phyloP scores from a whole-genome alignment of 352 stramenopile genomes.

The Globisporangium alternatum region DNA sequence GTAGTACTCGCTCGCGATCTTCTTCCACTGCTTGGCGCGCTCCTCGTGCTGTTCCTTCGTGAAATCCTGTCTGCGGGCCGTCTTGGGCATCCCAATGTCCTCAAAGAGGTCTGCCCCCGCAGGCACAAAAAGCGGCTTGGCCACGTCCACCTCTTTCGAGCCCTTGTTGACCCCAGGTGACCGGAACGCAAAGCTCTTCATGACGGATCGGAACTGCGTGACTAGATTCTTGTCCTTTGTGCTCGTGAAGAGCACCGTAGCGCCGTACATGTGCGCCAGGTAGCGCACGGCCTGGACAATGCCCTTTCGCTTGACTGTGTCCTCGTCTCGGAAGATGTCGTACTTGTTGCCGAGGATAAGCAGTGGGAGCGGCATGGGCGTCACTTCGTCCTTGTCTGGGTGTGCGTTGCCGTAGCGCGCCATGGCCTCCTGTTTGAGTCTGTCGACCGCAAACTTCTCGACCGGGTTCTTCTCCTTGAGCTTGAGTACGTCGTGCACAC shows the following conservation, averaged over 20 bases:
- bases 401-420: conserved; percentile 56
- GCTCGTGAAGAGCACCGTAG: conserved; percentile 82
- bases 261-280: conserved; percentile 85
- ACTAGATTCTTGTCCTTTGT: conserved; percentile 84
- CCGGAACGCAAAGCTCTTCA: conserved; percentile 69
- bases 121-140: conserved; percentile 71
- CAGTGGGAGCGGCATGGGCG: conserved; percentile 69
- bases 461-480: conserved; percentile 64
- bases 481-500: conserved; percentile 55
- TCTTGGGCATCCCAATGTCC: conserved; percentile 74
- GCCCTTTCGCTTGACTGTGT: conserved; percentile 82
- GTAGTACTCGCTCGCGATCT: conserved; percentile 66
- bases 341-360: conserved; percentile 90
- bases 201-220: conserved; percentile 58
- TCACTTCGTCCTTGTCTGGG: conserved; percentile 72
- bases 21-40: conserved; percentile 65
- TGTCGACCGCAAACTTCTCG: conserved; percentile 56
- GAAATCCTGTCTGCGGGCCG: conserved; percentile 43
- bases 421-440: conserved; percentile 46
- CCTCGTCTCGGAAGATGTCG: conserved; percentile 85
- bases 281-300: conserved; percentile 83
- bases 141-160: conserved; percentile 63
- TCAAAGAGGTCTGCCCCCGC: conserved; percentile 66
- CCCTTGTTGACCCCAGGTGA: conserved; percentile 31
- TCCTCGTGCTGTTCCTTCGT: conserved; percentile 54